Percentiles rank a stretch among this genome's conserved stretches.
These are phyloP conservation scores for Aspergillus kassunensis DNA, from an alignment of 495 filamentous ascomycete genomes.

Conservation along the genomic window DNA sequence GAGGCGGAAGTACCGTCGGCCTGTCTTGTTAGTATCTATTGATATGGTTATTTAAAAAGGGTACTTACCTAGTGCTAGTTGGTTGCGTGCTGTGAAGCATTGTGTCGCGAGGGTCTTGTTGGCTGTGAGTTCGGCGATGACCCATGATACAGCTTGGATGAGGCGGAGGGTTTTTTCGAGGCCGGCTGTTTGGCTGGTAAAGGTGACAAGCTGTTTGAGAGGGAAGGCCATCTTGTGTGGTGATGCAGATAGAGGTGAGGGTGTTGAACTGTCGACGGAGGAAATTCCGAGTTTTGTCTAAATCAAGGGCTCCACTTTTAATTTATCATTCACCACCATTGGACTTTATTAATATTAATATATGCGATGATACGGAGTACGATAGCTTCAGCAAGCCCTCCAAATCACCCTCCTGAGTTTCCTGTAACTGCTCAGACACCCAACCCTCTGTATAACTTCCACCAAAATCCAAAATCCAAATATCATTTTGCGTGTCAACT, in stretches of 20 bases:
- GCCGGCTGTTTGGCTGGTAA: constrained; percentile 3
- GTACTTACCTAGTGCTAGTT: constrained; percentile 4
- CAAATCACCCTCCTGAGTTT: no score
- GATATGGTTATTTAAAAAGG: background rate
- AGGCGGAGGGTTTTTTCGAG: constrained; percentile 10
- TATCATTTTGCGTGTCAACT: no score
- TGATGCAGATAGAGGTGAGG: background rate
- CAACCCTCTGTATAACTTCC: no score
- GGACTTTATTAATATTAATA: no score
- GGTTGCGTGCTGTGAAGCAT: background rate
- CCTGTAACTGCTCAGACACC: no score
- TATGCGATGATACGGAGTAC: no score
- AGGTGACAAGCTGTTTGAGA: constrained; percentile 7
- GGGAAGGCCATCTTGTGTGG: constrained; percentile 2
- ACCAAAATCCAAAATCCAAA: no score
- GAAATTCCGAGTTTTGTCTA: no score
- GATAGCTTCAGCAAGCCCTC: no score
- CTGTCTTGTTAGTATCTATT: background rate
- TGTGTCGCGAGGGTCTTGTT: background rate
- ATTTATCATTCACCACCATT: no score
- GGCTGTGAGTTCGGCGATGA: background rate
- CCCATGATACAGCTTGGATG: constrained; percentile 1
- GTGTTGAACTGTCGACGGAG: background rate
- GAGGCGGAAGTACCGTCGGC: constrained; percentile 8
- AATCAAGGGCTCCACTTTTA: no score